These are phyloP conservation scores for Gillenia trifoliata DNA, from an alignment of 306 rosid genomes.

Conservation along the genomic window DNA sequence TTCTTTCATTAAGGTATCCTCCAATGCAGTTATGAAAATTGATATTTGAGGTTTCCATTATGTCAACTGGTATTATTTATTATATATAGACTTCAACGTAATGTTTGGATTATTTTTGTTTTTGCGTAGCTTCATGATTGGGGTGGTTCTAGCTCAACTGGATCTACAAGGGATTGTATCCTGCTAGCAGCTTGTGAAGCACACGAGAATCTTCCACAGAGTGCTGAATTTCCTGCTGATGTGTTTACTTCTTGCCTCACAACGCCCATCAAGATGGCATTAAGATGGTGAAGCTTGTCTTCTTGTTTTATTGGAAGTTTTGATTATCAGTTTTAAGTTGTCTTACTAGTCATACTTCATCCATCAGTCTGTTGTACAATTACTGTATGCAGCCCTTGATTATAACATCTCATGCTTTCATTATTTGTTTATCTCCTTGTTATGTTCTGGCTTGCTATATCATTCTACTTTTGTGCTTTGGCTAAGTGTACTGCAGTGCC, in stretches of 20 bases:
- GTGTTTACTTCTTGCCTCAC: slow-evolving; percentile 96
- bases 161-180: slow-evolving; percentile 86
- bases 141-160: slow-evolving; percentile 62
- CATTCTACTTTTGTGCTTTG: too few species aligned
- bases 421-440: background rate
- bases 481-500: too few species aligned
- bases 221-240: slow-evolving; percentile 97
- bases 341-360: slow-evolving; percentile 2
- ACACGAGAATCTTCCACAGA: slow-evolving; percentile 93
- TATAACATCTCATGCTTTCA: background rate
- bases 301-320: slow-evolving; percentile 12
- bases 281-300: slow-evolving; percentile 74
- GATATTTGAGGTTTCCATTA: background rate
- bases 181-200: slow-evolving; percentile 97
- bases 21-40: background rate
- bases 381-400: background rate
- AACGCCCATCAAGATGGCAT: slow-evolving; percentile 97
- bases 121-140: slow-evolving; percentile 71
- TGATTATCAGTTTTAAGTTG: slow-evolving; percentile 2
- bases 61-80: background rate
- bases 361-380: background rate
- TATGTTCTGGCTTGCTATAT: background rate
- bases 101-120: slow-evolving; percentile 17
- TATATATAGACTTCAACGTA: background rate
- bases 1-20: slow-evolving; percentile 69